Percentiles rank a stretch among this genome's conserved stretches.
Conservation (phyloP, 176 grass and related monocot genomes). For the Oryza rufipogon region DNA sequence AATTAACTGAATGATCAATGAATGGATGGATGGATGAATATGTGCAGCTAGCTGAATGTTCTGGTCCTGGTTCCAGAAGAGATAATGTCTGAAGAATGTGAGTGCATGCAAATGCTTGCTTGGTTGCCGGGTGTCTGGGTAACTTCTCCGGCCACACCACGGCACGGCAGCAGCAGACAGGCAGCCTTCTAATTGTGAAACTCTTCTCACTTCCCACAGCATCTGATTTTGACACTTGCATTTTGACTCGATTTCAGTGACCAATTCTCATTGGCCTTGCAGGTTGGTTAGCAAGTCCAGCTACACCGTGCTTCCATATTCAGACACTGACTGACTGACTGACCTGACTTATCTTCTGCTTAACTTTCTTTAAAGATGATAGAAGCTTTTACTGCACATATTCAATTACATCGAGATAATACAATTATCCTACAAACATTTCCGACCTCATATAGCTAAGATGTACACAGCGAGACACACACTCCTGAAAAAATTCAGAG, state of each 20-base stretch:
- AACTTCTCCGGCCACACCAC: constrained; percentile 32
- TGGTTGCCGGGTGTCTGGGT: constrained; percentile 32
- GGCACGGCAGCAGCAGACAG: neutral
- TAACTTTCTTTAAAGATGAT: no score
- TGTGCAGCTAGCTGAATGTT: neutral
- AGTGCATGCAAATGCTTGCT: neutral
- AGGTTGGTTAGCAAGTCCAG: neutral
- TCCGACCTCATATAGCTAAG: no score
- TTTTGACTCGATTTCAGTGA: neutral
- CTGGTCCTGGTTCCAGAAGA: neutral
- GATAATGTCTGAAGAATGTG: neutral
- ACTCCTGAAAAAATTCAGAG: no score
- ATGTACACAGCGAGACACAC: no score
- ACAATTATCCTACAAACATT: no score
- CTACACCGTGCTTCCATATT: neutral
- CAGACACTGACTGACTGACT: no score
- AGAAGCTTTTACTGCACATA: no score
- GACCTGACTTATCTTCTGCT: no score
- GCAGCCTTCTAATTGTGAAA: constrained; percentile 12
- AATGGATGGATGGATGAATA: neutral
- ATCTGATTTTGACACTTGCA: neutral
- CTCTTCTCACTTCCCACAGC: neutral
- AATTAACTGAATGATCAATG: neutral
- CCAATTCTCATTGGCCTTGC: neutral
- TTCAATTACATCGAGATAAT: no score